Conservation (phyloP, 1,139 yeast species). For the Oligophagozyma castellii region DNA sequence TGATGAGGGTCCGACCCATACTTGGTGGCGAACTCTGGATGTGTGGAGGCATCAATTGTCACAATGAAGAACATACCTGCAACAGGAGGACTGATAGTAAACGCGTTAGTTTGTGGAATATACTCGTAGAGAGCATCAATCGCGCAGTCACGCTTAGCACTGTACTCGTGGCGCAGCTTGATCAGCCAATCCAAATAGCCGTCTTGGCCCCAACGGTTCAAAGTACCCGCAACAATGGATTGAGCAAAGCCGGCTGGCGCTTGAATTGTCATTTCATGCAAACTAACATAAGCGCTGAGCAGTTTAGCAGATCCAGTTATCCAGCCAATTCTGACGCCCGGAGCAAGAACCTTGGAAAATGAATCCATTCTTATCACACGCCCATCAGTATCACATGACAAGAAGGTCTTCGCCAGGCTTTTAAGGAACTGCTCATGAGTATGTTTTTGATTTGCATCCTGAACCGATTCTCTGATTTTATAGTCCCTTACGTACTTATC, state of each 20-base stretch:
- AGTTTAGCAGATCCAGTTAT: constrained; percentile 58
- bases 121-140: constrained; percentile 36
- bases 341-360: constrained; percentile 84
- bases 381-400: constrained; percentile 73
- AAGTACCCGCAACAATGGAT: constrained; percentile 46
- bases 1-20: constrained; percentile 33
- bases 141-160: constrained; percentile 57
- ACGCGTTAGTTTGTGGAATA: constrained; percentile 28
- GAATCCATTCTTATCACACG: constrained; percentile 86
- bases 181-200: constrained; percentile 83
- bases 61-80: constrained; percentile 58
- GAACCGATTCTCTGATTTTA: constrained; percentile 23
- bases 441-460: constrained; percentile 22
- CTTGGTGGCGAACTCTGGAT: constrained; percentile 38
- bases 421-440: constrained; percentile 44
- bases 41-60: constrained; percentile 40
- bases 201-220: constrained; percentile 60
- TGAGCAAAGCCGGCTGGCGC: constrained; percentile 75
- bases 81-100: constrained; percentile 37
- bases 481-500: constrained; percentile 36
- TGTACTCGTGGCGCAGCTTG: constrained; percentile 69
- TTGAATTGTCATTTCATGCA: constrained; percentile 76
- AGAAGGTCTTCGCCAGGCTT: constrained; percentile 65
- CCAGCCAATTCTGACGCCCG: constrained; percentile 90
- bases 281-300: constrained; percentile 54